Evolutionary conservation across 75 land plant genomes (phyloP), one percentile per base, ranked within the genome.

Genomic region (Picea glauca): DNA sequence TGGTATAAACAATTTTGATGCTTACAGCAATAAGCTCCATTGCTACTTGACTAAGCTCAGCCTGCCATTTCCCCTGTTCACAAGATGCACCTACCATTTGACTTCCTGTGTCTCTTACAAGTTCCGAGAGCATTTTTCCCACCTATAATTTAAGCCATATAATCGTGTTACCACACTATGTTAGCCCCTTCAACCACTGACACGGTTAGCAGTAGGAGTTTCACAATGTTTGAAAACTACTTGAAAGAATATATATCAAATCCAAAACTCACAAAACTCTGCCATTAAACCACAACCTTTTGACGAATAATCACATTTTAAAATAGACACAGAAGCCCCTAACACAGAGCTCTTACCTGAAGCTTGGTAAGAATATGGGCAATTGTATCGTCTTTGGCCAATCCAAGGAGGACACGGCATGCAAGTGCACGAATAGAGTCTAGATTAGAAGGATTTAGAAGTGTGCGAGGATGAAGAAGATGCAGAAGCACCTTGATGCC

Each of bases 291-390:
- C 20, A 43, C 50, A n/a, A 38, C 54, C 21, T 70, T 70, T 20
- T 70, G 26, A 43, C 8, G 8, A 32, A 15, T 15, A 43, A 46
- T 2, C 12, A 43, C 12, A 9, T 1, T 50, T 50, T 1, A 50
- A 50, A n/a, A 32, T 0, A 70, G 43, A 70, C 50, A 70, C 7
- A 38, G 35, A n/a, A 70, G 74, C 3, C n/a, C 35, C n/a, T 3
- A 17, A 18, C 18, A 21, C 46, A 38, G 33, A 18, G 8, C 38
- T 21, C 82, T 80, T 70, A 90, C 99, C 92, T 98, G 99, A 75
- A 98, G 96, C 62, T 98, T 98, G 15, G 99, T 98, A 61, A 98
- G 80, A 75, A 98, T 98, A 64, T 98, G 99, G 74, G 99, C 99
- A 82, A 98, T 98, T 38, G 98, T 84, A 62, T 95, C 93, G 79